These are phyloP conservation scores for Magnolia kwangsiensis DNA, from an alignment of 164 flowering plant species.

Conservation along the genomic window DNA sequence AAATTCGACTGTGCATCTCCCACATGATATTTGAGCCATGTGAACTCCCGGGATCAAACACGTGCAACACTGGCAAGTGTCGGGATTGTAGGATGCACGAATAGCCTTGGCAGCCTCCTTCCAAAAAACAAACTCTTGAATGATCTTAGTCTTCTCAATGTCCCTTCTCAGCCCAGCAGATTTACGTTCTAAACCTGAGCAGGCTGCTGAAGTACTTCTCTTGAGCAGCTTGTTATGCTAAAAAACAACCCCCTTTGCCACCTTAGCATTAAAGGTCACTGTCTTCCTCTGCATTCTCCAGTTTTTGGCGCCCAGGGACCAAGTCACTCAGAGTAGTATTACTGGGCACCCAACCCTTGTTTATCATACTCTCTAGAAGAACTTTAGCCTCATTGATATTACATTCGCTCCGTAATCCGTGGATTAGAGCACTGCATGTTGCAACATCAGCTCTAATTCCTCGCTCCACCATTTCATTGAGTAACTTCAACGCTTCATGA, in stretches of 20 bases:
- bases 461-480: constrained; percentile 34
- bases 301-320: background rate
- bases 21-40: too few relatives aligned
- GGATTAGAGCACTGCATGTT: constrained; percentile 30
- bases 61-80: background rate
- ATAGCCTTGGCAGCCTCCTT: too few relatives aligned
- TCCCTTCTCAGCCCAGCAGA: background rate
- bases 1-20: background rate
- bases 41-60: background rate
- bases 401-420: constrained; percentile 26
- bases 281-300: background rate
- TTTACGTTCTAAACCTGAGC: background rate
- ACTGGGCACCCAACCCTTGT: constrained; percentile 35
- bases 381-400: constrained; percentile 23
- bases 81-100: background rate
- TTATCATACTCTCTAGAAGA: constrained; percentile 26
- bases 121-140: background rate
- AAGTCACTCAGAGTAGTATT: constrained; percentile 31
- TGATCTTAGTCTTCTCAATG: background rate
- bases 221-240: background rate
- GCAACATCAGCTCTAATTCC: constrained; percentile 29
- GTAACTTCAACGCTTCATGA: constrained; percentile 24
- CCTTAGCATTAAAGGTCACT: background rate
- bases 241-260: background rate
- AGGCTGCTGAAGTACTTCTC: background rate